Percentiles rank a stretch among this genome's conserved stretches.
phyloP scores from a whole-genome alignment of 2,329 filamentous ascomycete species.

The Drechmeria coniospora region DNA sequence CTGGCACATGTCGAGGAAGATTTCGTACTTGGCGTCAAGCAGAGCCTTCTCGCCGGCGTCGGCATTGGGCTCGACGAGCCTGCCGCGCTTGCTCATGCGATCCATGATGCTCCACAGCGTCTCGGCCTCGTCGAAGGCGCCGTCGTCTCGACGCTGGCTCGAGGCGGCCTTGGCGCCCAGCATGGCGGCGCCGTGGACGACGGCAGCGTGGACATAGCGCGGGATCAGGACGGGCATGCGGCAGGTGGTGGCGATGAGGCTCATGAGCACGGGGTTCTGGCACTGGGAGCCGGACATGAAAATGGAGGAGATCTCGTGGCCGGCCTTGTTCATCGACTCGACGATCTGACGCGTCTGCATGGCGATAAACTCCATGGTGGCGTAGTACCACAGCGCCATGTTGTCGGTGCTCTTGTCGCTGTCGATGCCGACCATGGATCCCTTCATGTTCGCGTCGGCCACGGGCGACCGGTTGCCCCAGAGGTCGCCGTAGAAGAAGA shows the following conservation, averaged over 20 bases:
- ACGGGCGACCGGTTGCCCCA: slow-evolving; percentile 94
- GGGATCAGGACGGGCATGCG: slow-evolving; percentile 88
- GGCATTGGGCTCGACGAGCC: slow-evolving; percentile 59
- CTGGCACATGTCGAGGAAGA: slow-evolving; percentile 87
- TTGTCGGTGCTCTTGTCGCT: slow-evolving; percentile 78
- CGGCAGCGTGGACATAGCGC: slow-evolving; percentile 83
- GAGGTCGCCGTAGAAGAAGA: slow-evolving; percentile 97
- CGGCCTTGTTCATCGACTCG: slow-evolving; percentile 79
- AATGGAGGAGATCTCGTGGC: slow-evolving; percentile 78
- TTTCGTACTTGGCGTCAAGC: slow-evolving; percentile 76
- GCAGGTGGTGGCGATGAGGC: slow-evolving; percentile 78
- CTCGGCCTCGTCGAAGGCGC: slow-evolving; percentile 66
- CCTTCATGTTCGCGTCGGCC: slow-evolving; percentile 85
- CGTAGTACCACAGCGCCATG: slow-evolving; percentile 85
- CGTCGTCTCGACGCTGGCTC: slow-evolving; percentile 50
- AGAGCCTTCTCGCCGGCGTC: slow-evolving; percentile 63
- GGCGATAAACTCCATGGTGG: slow-evolving; percentile 94
- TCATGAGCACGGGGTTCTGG: slow-evolving; percentile 87
- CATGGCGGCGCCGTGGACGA: slow-evolving; percentile 98
- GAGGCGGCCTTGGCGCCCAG: slow-evolving; percentile 96
- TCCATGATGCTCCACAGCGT: slow-evolving; percentile 95
- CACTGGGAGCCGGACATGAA: slow-evolving; percentile 99
- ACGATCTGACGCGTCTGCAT: slow-evolving; percentile 94
- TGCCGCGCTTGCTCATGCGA: slow-evolving; percentile 87
- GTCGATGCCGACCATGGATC: slow-evolving; percentile 72